Percentiles rank a stretch among this genome's conserved stretches.
Evolutionary conservation across 768 basidiomycete genomes (phyloP).

Genomic region (Tylopilus vinaceipallidus): DNA sequence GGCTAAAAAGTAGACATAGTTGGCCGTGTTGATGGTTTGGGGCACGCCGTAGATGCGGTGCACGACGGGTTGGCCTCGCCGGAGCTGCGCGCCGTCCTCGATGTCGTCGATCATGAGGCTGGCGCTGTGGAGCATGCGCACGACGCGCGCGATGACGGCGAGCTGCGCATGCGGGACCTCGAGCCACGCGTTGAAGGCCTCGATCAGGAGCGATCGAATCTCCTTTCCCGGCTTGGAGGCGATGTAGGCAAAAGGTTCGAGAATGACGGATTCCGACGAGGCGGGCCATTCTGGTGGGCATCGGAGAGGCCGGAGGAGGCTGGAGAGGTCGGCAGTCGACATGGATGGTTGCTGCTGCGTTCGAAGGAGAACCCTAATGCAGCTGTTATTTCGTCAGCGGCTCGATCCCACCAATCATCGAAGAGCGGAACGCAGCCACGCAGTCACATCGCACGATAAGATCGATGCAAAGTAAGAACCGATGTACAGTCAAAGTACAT

Average conservation of each 20-base stretch:
- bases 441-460: too few relatives aligned
- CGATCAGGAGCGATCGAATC: conserved; percentile 81
- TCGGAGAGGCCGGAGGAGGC: conserved; percentile 19
- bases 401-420: conserved; percentile 44
- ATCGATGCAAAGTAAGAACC: too few relatives aligned
- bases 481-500: too few relatives aligned
- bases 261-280: conserved; percentile 38
- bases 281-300: conserved; percentile 35
- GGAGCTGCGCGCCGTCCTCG: conserved; percentile 84
- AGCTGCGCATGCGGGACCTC: conserved; percentile 74
- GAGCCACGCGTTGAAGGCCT: conserved; percentile 93
- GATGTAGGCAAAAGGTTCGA: conserved; percentile 89
- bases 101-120: conserved; percentile 96
- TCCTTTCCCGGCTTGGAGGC: conserved; percentile 89
- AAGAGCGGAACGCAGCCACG: too few relatives aligned
- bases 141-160: conserved; percentile 70
- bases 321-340: conserved; percentile 13
- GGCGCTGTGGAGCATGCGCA: conserved; percentile 93
- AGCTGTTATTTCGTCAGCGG: neutral
- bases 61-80: conserved; percentile 82
- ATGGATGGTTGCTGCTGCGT: neutral
- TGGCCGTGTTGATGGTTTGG: conserved; percentile 96
- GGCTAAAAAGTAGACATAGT: conserved; percentile 95
- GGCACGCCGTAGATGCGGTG: conserved; percentile 97
- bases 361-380: neutral